These are phyloP conservation scores for Gnomoniopsis sp. DNA, from an alignment of 2,329 filamentous ascomycete genomes.

Conservation along the genomic window DNA sequence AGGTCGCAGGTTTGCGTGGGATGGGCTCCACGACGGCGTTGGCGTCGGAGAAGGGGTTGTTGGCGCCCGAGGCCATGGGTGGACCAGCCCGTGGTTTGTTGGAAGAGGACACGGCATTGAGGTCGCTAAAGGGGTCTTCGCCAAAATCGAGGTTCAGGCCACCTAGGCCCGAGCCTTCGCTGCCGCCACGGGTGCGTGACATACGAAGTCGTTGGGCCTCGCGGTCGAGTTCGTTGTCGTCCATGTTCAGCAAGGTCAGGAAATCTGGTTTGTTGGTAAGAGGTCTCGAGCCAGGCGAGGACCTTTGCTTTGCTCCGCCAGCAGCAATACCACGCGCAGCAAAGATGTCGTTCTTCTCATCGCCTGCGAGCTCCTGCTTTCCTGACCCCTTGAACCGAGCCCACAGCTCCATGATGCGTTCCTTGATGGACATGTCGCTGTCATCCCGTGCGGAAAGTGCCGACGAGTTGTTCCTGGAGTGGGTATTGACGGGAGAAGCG, in stretches of 20 bases:
- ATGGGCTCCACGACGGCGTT: conserved; percentile 37
- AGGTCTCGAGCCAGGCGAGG: conserved; percentile 1
- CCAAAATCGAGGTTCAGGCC: conserved; percentile 35
- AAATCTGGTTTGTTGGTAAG: conserved; percentile 36
- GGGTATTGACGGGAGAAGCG: conserved; percentile 22
- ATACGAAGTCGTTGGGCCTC: conserved; percentile 34
- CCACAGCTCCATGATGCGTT: conserved; percentile 44
- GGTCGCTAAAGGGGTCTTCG: conserved; percentile 47
- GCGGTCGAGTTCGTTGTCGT: conserved; percentile 36
- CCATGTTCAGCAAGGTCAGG: conserved; percentile 40
- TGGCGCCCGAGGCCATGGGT: conserved; percentile 28
- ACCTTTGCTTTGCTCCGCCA: conserved; percentile 23
- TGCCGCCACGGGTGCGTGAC: conserved; percentile 23
- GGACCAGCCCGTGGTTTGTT: conserved; percentile 36
- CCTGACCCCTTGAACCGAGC: conserved; percentile 31
- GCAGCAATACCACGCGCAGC: conserved; percentile 24
- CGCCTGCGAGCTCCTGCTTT: conserved; percentile 20
- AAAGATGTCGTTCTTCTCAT: conserved; percentile 25
- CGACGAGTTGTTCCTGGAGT: conserved; percentile 37
- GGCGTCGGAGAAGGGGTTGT: conserved; percentile 47
- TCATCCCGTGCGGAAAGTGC: conserved; percentile 14
- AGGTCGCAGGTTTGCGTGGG: conserved; percentile 34
- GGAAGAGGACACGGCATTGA: conserved; percentile 36
- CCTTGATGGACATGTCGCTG: conserved; percentile 29
- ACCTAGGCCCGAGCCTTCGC: conserved; percentile 33